phyloP scores from a whole-genome alignment of 108 stramenopile species.

The Epithemia pelagica region DNA sequence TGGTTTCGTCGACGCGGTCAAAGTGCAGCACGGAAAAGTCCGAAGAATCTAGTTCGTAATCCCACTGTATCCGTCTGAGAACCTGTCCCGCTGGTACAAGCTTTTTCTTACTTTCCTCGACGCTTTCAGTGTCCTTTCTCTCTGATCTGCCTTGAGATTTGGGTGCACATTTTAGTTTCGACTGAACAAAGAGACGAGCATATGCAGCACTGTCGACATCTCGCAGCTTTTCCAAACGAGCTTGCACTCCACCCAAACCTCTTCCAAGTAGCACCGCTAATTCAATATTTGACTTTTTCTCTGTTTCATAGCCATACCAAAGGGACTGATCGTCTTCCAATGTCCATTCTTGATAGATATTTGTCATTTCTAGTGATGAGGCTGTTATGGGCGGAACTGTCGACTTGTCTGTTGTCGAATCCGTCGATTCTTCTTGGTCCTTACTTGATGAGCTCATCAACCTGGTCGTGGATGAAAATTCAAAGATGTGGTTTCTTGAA shows the following conservation, averaged over 20 bases:
- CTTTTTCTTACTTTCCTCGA: constrained; percentile 16
- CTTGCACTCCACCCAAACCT: constrained; percentile 70
- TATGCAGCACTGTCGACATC: constrained; percentile 66
- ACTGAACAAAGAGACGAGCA: constrained; percentile 51
- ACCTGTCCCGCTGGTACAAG: constrained; percentile 70
- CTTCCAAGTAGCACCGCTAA: constrained; percentile 70
- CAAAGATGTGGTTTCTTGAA: too few relatives aligned
- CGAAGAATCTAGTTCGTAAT: constrained; percentile 26
- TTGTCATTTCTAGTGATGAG: constrained; percentile 34
- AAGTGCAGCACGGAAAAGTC: constrained; percentile 69
- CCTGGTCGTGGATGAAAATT: too few relatives aligned
- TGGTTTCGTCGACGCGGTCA: constrained; percentile 46
- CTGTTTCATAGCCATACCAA: constrained; percentile 28
- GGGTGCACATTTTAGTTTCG: background rate
- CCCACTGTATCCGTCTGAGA: constrained; percentile 73
- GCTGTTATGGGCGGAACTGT: background rate
- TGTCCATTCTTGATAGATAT: constrained; percentile 71
- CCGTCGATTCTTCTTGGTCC: background rate
- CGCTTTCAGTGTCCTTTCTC: background rate
- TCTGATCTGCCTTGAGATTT: constrained; percentile 10
- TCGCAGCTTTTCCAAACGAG: constrained; percentile 53
- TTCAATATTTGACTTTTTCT: constrained; percentile 34
- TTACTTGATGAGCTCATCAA: too few relatives aligned
- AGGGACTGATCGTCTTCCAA: constrained; percentile 73
- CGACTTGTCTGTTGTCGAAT: background rate